Evolutionary conservation across 371 early-diverging fungal genomes (phyloP), one percentile per base, ranked within the genome.

Genomic region (Apophysomyces ossiformis): DNA sequence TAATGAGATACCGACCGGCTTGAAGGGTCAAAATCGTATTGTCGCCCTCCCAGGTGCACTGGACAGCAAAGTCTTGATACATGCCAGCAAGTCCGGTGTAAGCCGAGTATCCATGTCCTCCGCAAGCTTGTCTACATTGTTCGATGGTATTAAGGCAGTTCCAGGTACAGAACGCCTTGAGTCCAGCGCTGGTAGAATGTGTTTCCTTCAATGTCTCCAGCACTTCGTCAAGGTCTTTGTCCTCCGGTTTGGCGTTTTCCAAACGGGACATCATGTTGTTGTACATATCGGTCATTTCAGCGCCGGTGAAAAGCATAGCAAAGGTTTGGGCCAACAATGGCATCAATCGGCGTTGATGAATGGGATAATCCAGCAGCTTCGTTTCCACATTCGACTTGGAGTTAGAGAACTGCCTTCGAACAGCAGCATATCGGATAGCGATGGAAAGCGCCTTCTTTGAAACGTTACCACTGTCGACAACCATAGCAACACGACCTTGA

Each of bases 151-250:
- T 89, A 43, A 95, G 83, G 57, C 91, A 89, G 69, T 87, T 91
- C 94, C 96, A 96, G 6, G 96, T 96, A 78, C 96, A 94, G 72
- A 95, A 95, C n/a, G 95, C 95, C 82, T 96, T 96, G 65, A 96
- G 85, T 46, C 96, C 96, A 15, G 96, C 95, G 60, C 89, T 88
- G 59, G 96, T 96, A 7, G 95, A 92, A 70, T 96, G 96, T 4
- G 95, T 91, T 76, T 95, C 95, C 85, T 95, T 96, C 67, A 96
- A 84, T 41, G 84, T 80, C 54, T 90, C 93, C 60, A 92, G 69
- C 2, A 92, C 88, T 9, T 86, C 86, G 41, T 83, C 84, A 72
- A 90, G 73, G 68, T 90, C 86, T 18, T 79, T 72, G 71, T 90
- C 92, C 39, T 83, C 90, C 43, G 91, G 88, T 58, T 83, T 84